Conservation (phyloP, 495 filamentous ascomycete species). For the Aspergillus biplanus region DNA sequence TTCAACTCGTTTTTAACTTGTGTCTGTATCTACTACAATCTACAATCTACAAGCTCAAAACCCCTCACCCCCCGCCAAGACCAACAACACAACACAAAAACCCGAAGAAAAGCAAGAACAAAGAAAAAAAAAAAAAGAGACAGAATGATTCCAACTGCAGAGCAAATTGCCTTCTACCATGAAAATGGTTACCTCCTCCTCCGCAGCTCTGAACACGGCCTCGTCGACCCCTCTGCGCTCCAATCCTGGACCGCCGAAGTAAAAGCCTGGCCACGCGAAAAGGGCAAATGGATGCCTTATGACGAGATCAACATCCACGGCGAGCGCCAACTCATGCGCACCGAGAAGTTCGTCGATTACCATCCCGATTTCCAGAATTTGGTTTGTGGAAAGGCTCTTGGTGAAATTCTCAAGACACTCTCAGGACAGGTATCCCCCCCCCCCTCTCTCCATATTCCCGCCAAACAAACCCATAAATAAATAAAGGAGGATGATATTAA, state of each 20-base stretch:
- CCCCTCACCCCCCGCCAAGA: background rate
- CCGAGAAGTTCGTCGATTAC: slow-evolving; percentile 48
- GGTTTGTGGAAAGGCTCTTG: slow-evolving; percentile 37
- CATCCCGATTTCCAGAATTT: slow-evolving; percentile 39
- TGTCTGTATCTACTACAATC: background rate
- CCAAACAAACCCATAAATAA: background rate
- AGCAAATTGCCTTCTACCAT: slow-evolving; percentile 39
- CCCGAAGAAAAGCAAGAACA: background rate
- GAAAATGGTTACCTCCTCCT: slow-evolving; percentile 44
- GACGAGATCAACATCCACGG: slow-evolving; percentile 47
- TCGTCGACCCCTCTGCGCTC: slow-evolving; percentile 33
- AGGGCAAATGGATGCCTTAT: slow-evolving; percentile 50
- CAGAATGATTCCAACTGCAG: slow-evolving; percentile 21
- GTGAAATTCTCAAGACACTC: slow-evolving; percentile 28
- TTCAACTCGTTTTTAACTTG: too few species aligned
- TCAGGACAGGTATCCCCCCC: background rate
- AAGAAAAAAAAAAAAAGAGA: slow-evolving; percentile 17
- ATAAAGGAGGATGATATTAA: background rate
- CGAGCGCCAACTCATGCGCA: slow-evolving; percentile 46
- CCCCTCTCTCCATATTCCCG: background rate
- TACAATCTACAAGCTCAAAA: background rate
- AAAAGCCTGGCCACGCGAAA: slow-evolving; percentile 39
- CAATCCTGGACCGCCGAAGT: slow-evolving; percentile 47
- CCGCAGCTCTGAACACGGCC: slow-evolving; percentile 32
- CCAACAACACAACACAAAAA: background rate